phyloP scores from a whole-genome alignment of 306 rosid species.

The Luffa acutangula region DNA sequence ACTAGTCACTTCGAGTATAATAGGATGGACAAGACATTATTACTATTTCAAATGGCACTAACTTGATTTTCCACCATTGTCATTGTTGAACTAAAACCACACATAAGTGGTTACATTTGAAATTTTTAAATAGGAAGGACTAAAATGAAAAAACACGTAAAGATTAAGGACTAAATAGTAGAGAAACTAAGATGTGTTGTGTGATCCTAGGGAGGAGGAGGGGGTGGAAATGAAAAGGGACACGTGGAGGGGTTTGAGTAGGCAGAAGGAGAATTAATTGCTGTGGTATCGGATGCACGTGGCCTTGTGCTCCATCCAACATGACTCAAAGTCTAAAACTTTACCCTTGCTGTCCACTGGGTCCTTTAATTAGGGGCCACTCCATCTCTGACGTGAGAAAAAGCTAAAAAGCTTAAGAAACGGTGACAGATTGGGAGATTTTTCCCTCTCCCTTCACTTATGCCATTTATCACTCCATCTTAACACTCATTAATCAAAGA shows the following conservation, averaged over 20 bases:
- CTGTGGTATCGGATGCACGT: constrained; percentile 25
- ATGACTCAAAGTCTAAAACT: neutral
- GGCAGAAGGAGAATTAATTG: neutral
- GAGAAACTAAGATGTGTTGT: neutral
- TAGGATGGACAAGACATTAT: too few species aligned
- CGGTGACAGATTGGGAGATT: neutral
- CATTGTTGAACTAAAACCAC: too few species aligned
- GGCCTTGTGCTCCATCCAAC: constrained; percentile 23
- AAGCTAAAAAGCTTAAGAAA: neutral
- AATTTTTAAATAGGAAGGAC: neutral
- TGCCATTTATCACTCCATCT: neutral
- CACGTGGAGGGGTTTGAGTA: neutral
- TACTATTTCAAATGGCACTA: too few species aligned
- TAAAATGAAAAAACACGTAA: neutral
- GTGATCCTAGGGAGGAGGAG: neutral
- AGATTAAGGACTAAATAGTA: neutral
- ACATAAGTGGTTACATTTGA: neutral
- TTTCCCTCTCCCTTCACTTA: neutral
- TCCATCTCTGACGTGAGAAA: neutral
- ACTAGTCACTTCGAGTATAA: too few species aligned
- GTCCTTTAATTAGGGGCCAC: constrained; percentile 12
- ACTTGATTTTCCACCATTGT: too few species aligned
- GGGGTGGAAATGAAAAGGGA: neutral
- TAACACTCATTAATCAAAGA: neutral
- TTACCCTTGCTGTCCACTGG: constrained; percentile 1